Base-by-base conservation (phyloP, 495 filamentous ascomycete species). In the Penicillium cosmopolitanum region DNA sequence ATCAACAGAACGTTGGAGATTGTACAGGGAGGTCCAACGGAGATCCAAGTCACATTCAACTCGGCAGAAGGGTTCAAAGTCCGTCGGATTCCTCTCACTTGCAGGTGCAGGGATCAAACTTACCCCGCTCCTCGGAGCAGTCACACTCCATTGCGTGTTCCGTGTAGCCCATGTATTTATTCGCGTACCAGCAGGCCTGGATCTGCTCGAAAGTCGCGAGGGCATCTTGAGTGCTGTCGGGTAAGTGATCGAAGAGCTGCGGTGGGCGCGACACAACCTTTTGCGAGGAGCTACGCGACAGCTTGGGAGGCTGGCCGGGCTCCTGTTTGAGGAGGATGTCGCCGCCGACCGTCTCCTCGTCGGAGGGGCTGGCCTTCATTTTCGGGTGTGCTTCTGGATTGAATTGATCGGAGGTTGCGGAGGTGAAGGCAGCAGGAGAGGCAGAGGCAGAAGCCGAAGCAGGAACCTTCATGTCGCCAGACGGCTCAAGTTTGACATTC, bases 71-170 rank as follows among this genome's bases (percentile, higher is more conserved):
- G 10, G 33, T 13, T n/a, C 36, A 44, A 18, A 9, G 15, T 16
- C n/a, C 42, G 42, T 16, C 42, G 8, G 42, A 19, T 44, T 44
- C 16, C 42, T 44, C 16, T 44, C 42, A 44, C n/a, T 44, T 19
- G 36, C 12, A 38, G 28, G 54, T 57, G 7, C 52, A 54, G 61
- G 43, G 42, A 35, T 35, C 28, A 50, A 66, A 85, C 94, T 84
- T 89, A 98, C 95, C 88, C 91, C 92, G 97, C 79, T 96, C 92
- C 75, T 96, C 92, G 54, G 82, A 79, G 76, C 95, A 99, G 71
- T 99, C 95, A 74, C 95, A 99, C 71, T 96, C 93, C 79, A 97
- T 85, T 57, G 89, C 89, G 82, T 94, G 90, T 64, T 97, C 95
- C 12, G 95, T 93, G 63, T 88, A 86, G 23, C 95, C 95, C 75